phyloP scores from a whole-genome alignment of 2,329 filamentous ascomycete genomes.

The Penicillium palitans region DNA sequence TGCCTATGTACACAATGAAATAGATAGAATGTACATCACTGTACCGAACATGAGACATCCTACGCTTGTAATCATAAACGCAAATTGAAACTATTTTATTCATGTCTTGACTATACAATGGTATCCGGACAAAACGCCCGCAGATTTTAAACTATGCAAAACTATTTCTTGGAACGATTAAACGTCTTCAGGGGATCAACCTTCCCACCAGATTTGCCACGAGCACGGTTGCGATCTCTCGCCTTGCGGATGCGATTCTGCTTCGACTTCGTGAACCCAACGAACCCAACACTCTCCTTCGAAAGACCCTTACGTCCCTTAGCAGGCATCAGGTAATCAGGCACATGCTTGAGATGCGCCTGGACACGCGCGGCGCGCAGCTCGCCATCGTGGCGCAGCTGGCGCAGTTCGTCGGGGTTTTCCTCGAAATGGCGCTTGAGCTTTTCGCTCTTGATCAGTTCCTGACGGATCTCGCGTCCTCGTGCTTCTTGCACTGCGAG shows the following conservation, averaged over 20 bases:
- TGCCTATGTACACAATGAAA: background rate
- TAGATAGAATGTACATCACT: background rate
- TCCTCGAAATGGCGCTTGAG: constrained; percentile 95
- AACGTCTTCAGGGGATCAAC: constrained; percentile 87
- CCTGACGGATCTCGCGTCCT: constrained; percentile 80
- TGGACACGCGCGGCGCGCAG: constrained; percentile 80
- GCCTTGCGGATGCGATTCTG: constrained; percentile 55
- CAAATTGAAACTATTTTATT: constrained; percentile 20
- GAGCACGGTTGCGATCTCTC: constrained; percentile 45
- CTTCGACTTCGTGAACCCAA: constrained; percentile 59
- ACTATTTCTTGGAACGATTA: constrained; percentile 55
- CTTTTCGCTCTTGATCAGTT: constrained; percentile 91
- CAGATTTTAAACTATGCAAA: constrained; percentile 12
- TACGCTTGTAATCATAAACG: background rate
- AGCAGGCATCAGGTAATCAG: constrained; percentile 84
- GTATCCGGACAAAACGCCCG: constrained; percentile 13
- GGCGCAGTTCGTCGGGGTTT: constrained; percentile 83
- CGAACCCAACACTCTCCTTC: constrained; percentile 70
- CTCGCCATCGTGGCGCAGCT: constrained; percentile 87
- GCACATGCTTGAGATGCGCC: constrained; percentile 88
- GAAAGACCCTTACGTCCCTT: constrained; percentile 70
- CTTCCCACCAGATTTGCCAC: constrained; percentile 56
- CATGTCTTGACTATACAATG: constrained; percentile 15
- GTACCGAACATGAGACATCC: background rate
- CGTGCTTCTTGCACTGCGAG: constrained; percentile 88